phyloP scores from a whole-genome alignment of 192 early-diverging fungal species.

The Gaertneriomyces semiglobifer region DNA sequence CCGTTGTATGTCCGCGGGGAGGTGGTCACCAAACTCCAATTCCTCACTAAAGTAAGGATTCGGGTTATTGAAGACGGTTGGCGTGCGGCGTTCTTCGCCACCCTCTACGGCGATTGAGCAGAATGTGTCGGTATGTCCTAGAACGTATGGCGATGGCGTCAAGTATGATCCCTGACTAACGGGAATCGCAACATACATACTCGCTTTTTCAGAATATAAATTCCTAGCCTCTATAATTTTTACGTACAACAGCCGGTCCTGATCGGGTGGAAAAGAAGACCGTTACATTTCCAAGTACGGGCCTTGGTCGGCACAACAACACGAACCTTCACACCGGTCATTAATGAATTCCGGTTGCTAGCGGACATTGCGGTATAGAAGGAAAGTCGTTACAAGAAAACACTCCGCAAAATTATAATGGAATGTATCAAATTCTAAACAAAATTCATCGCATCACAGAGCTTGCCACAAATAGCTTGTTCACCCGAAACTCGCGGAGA shows the following conservation, averaged over 20 bases:
- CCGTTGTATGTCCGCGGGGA: slow-evolving; percentile 14
- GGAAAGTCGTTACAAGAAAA: too few relatives aligned
- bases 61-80: slow-evolving; percentile 16
- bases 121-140: slow-evolving; percentile 22
- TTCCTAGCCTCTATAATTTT: slow-evolving; percentile 26
- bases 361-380: too few relatives aligned
- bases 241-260: slow-evolving; percentile 17
- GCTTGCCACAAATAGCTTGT: too few relatives aligned
- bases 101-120: slow-evolving; percentile 17
- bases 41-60: slow-evolving; percentile 30
- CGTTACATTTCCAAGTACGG: too few relatives aligned
- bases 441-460: too few relatives aligned
- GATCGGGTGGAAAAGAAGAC: not conserved
- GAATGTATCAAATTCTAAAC: too few relatives aligned
- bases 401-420: too few relatives aligned
- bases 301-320: too few relatives aligned
- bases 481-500: too few relatives aligned
- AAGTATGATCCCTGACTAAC: not conserved
- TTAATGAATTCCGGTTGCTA: too few relatives aligned
- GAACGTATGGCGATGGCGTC: not conserved
- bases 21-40: slow-evolving; percentile 23
- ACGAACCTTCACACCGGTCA: too few relatives aligned
- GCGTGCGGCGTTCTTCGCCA: slow-evolving; percentile 26
- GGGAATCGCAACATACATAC: slow-evolving; percentile 12
- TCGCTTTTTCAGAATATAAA: slow-evolving; percentile 17